phyloP scores from a whole-genome alignment of 768 basidiomycete genomes.

The Collybia nuda region DNA sequence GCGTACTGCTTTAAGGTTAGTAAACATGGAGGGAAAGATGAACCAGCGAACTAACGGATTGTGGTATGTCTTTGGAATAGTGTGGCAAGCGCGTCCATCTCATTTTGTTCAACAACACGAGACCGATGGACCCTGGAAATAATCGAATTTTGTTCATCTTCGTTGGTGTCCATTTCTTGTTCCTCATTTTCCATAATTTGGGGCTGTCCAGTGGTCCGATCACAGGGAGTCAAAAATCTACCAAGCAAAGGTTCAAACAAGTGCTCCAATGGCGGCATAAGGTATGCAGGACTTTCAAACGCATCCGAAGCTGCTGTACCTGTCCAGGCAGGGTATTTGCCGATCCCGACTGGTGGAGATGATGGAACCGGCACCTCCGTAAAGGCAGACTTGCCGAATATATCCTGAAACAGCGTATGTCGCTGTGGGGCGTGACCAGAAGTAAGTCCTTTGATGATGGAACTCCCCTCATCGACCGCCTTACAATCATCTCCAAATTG shows the following conservation, averaged over 20 bases:
- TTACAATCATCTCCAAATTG: slow-evolving; percentile 62
- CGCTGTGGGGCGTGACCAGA: slow-evolving; percentile 24
- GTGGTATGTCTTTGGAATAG: slow-evolving; percentile 59
- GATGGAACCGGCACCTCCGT: slow-evolving; percentile 22
- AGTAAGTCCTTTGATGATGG: slow-evolving; percentile 36
- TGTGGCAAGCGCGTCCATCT: slow-evolving; percentile 59
- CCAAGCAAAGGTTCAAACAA: slow-evolving; percentile 62
- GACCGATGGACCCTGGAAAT: slow-evolving; percentile 15
- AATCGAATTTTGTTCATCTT: slow-evolving; percentile 8
- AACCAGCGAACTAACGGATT: slow-evolving; percentile 32
- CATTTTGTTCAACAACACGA: slow-evolving; percentile 45
- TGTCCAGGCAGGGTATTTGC: slow-evolving; percentile 12
- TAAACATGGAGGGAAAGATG: background rate
- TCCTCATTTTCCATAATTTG: slow-evolving; percentile 34
- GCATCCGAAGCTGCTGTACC: slow-evolving; percentile 43
- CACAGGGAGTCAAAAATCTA: slow-evolving; percentile 30
- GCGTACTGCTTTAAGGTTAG: background rate
- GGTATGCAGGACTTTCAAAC: slow-evolving; percentile 72
- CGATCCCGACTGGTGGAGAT: slow-evolving; percentile 10
- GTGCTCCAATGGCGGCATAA: slow-evolving; percentile 70
- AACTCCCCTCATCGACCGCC: slow-evolving; percentile 39
- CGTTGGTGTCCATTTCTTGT: slow-evolving; percentile 43
- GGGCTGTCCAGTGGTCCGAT: slow-evolving; percentile 9
- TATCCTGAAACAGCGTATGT: slow-evolving; percentile 82
- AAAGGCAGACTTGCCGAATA: slow-evolving; percentile 83